These are phyloP conservation scores for Phytophthora sp. DNA, from an alignment of 352 stramenopile genomes.

Conservation along the genomic window DNA sequence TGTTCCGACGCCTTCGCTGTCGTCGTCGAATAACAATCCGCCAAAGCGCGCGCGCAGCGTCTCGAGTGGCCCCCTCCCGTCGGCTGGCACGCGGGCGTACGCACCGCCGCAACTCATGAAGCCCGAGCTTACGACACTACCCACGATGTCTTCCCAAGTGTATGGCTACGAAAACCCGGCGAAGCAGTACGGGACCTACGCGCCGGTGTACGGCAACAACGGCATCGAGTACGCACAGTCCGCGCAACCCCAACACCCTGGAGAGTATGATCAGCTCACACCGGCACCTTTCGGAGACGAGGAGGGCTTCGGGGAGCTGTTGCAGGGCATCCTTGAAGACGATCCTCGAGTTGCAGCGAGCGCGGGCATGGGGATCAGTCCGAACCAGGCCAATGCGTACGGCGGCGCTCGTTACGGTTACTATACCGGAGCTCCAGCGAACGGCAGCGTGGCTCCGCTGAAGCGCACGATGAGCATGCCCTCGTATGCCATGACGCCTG, in stretches of 20 bases:
- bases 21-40: constrained; percentile 14
- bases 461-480: constrained; percentile 50
- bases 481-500: constrained; percentile 33
- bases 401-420: constrained; percentile 27
- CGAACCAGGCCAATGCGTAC: constrained; percentile 20
- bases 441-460: constrained; percentile 27
- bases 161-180: constrained; percentile 35
- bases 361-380: constrained; percentile 17
- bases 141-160: constrained; percentile 23
- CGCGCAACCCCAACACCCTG: constrained; percentile 17
- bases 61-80: constrained; percentile 35
- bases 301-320: constrained; percentile 69
- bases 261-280: constrained; percentile 66
- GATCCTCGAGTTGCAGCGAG: constrained; percentile 41
- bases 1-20: constrained; percentile 2
- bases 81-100: constrained; percentile 32
- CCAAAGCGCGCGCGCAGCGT: constrained; percentile 34
- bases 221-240: constrained; percentile 31
- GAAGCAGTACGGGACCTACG: constrained; percentile 35
- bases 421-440: constrained; percentile 7
- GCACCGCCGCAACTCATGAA: constrained; percentile 30
- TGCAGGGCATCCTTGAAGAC: constrained; percentile 78
- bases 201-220: constrained; percentile 35
- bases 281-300: constrained; percentile 61
- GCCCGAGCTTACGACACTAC: constrained; percentile 30